Base-by-base conservation (phyloP, 495 filamentous ascomycete genomes). In the Hypomontagnella submonticulosa region DNA sequence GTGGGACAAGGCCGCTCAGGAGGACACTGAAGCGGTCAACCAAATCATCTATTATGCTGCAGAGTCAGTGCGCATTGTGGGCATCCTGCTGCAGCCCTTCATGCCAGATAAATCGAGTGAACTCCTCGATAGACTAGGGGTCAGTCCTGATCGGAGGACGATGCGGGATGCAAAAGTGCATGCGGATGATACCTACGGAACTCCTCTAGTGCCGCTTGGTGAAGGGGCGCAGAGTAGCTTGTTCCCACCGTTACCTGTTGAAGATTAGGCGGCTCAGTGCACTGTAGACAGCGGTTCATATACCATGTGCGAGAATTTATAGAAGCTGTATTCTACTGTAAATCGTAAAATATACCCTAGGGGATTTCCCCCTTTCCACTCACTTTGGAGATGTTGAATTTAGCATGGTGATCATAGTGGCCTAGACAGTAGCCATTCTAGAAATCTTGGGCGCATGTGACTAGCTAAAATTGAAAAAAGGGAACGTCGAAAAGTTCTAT, bases 51-150 rank as follows among this genome's bases (percentile, higher is more conserved):
- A 85, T 72, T 80, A 90, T 33, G 80, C 82, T 50, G 86, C 87
- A 1, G 95, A 99, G 73, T 84, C 88, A n/a, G 72, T 97, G 40
- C 88, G 95, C 16, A 84, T 97, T 33, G 76, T 79, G 3, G 92
- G 88, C 7, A 97, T 98, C 55, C 78, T 98, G 34, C 78, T 99
- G 27, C 94, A 97, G 74, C 93, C 95, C 3, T 93, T 90, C 71
- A 93, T 98, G 83, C 95, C 95, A 3, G 81, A 75, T n/a, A 97
- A 94, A 75, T 82, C 90, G 43, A 73, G 77, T 33, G 81, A 88
- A 66, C 70, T 98, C 43, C 82, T 98, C 9, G 90, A 97, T 71
- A 83, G 85, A 67, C 78, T 99, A 3, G 88, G 90, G 8, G 92
- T 98, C 13, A 77, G 79, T n/a, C 69, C 71, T 11, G 83, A 85